These are phyloP conservation scores for Sechiopsis laciniata DNA, from an alignment of 306 rosid genomes.

Conservation along the genomic window DNA sequence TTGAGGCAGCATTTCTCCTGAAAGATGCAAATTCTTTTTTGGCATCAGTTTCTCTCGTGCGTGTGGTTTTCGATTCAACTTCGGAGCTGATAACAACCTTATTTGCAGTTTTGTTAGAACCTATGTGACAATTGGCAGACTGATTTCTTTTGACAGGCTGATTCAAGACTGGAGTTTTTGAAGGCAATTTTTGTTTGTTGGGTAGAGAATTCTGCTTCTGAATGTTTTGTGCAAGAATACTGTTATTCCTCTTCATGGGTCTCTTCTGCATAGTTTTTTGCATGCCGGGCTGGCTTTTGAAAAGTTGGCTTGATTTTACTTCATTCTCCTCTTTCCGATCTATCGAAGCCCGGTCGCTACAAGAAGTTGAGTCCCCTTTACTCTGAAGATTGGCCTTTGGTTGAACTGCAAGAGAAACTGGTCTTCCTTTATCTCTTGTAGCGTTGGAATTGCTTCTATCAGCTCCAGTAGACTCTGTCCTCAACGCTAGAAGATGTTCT, in stretches of 20 bases:
- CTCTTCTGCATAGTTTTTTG: constrained; percentile 46
- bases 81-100: constrained; percentile 39
- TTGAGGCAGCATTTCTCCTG: constrained; percentile 26
- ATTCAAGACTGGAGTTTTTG: constrained; percentile 36
- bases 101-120: constrained; percentile 38
- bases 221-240: constrained; percentile 58
- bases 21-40: constrained; percentile 41
- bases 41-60: constrained; percentile 34
- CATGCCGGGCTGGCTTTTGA: constrained; percentile 37
- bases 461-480: constrained; percentile 34
- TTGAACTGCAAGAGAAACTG: constrained; percentile 40
- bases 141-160: constrained; percentile 34
- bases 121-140: constrained; percentile 33
- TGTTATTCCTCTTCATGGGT: constrained; percentile 32
- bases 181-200: constrained; percentile 38
- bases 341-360: constrained; percentile 29
- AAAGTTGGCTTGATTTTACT: constrained; percentile 40
- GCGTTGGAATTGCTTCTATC: constrained; percentile 33
- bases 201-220: constrained; percentile 68
- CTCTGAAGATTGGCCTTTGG: constrained; percentile 43
- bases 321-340: constrained; percentile 45
- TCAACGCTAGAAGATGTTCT: constrained; percentile 34
- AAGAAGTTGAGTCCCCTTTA: constrained; percentile 35
- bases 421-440: constrained; percentile 45
- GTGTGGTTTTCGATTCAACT: constrained; percentile 36